Conservation (phyloP, 306 rosid species). For the Oemleria cerasiformis region DNA sequence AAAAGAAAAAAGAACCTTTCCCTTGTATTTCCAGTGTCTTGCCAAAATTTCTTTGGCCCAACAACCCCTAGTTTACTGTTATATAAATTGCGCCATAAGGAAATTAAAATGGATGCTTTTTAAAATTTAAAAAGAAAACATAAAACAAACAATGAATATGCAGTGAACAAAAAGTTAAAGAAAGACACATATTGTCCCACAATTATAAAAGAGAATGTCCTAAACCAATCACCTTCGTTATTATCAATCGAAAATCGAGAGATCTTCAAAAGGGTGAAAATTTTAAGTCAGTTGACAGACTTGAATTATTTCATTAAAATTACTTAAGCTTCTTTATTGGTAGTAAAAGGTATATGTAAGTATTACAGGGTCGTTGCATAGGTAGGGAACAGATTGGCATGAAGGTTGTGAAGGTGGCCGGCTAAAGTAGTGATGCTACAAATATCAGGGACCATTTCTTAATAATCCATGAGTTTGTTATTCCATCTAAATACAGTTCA, state of each 20-base stretch:
- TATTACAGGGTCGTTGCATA: not conserved
- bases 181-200: not conserved
- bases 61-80: not conserved
- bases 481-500: not conserved
- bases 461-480: not conserved
- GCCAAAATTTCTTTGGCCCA: not conserved
- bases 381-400: not conserved
- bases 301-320: not conserved
- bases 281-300: not conserved
- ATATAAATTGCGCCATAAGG: not conserved
- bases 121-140: not conserved
- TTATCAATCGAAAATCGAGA: not conserved
- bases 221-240: not conserved
- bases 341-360: too few species aligned
- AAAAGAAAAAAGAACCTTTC: not conserved
- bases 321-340: not conserved
- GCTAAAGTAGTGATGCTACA: not conserved
- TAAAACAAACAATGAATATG: not conserved
- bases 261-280: not conserved
- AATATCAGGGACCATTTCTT: not conserved
- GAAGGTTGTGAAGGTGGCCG: not conserved
- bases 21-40: not conserved
- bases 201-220: not conserved
- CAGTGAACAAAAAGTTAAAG: not conserved
- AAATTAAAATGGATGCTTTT: not conserved